Evolutionary conservation across 2,329 filamentous ascomycete species (phyloP), one percentile per base, ranked within the genome.

Genomic region (Cordyceps fumosorosea): DNA sequence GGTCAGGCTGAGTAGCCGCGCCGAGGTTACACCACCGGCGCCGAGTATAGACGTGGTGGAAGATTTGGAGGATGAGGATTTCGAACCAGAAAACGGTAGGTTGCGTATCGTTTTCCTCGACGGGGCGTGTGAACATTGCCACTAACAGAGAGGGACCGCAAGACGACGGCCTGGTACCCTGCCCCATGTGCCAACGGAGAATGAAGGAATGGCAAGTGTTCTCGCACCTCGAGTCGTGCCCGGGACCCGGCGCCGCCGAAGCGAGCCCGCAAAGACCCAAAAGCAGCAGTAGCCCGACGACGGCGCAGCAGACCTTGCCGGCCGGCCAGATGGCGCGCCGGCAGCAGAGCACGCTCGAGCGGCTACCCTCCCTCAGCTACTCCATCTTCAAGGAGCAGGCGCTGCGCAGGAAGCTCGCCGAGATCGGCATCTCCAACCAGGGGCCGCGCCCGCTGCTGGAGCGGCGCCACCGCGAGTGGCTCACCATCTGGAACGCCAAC

Each of bases 401-500:
- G 2, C 78, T 99, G 58, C 85, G 87, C 55, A 95, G 90, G 71
- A 98, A 96, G 75, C 78, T 99, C 48, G 73, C 79, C 20, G 91
- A 96, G 3, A 79, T 95, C 1, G 91, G 93, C 1, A 87, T 98
- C 62, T 88, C 91, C 0, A 83, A 81, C 11, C 80, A 77, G 64
- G 95, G 95, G 0, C 75, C 81, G 0, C 88, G 88, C 52, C 77
- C 81, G 52, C 79, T 93, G 1, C 79, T 98, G 60, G 89, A 93
- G 71, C 84, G 82, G 66, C 84, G 96, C 20, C 93, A 98, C 70
- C 90, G 85, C 26, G 95, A 99, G 74, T 99, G 93, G 93, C 82
- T 95, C 57, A 97, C 95, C 44, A 77, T 99, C 20, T 97, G 91
- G 89, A 99, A 99, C 73, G 90, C 96, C 12, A 99, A 99, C 72